A percentile compares a stretch with the other conserved stretches of the same genome.
These are phyloP conservation scores for Metrosideros polymorpha DNA, from an alignment of 441 rosid species.

Conservation along the genomic window DNA sequence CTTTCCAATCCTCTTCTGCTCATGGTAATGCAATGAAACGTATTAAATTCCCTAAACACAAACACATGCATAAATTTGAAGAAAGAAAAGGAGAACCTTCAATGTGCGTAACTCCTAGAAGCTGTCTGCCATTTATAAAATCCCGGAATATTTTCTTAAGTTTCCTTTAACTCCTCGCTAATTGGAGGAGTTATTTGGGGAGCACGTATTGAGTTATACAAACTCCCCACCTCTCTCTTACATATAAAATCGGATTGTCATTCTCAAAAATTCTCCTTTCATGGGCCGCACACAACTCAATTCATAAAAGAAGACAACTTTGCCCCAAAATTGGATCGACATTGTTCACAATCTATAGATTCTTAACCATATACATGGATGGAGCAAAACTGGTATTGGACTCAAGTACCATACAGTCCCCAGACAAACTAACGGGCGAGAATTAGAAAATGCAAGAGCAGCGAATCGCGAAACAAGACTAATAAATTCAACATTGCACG, in stretches of 20 bases:
- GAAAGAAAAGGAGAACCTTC: neutral
- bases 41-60: neutral
- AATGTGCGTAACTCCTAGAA: neutral
- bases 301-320: neutral
- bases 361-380: neutral
- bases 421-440: neutral
- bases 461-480: neutral
- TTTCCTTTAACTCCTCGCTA: neutral
- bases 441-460: neutral
- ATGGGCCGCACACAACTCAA: neutral
- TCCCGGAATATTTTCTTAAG: neutral
- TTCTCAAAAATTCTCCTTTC: neutral
- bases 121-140: neutral
- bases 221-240: neutral
- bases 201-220: neutral
- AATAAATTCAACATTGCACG: neutral
- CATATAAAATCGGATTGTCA: neutral
- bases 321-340: neutral
- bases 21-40: neutral
- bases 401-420: neutral
- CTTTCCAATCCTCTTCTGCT: neutral
- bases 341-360: neutral
- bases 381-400: neutral
- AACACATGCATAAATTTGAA: neutral
- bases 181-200: neutral